A percentile compares a stretch with the other conserved stretches of the same genome.
Conservation (phyloP, 176 grass and related monocot genomes). For the Triticum turgidum region DNA sequence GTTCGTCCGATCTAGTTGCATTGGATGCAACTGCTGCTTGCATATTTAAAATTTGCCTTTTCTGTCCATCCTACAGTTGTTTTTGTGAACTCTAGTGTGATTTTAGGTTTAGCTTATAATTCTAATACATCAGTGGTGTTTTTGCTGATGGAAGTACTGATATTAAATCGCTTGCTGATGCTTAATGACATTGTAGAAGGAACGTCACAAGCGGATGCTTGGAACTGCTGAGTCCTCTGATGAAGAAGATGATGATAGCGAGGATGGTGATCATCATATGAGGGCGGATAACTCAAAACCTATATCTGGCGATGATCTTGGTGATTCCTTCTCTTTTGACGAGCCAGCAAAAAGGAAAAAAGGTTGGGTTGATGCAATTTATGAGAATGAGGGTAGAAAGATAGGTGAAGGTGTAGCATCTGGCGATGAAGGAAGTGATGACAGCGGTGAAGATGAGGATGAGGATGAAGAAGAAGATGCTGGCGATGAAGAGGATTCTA, state of each 20-base stretch:
- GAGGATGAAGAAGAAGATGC: constrained; percentile 35
- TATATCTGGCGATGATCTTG: constrained; percentile 94
- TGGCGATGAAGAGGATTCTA: constrained; percentile 43
- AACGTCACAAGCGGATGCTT: constrained; percentile 83
- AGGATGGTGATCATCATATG: constrained; percentile 22
- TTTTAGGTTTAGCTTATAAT: constrained; percentile 13
- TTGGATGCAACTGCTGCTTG: neutral
- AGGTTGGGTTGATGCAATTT: constrained; percentile 70
- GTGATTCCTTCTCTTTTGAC: constrained; percentile 66
- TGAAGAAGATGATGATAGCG: constrained; percentile 40
- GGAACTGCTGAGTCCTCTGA: constrained; percentile 67
- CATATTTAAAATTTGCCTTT: constrained; percentile 27
- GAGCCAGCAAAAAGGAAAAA: constrained; percentile 45
- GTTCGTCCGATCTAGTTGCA: constrained; percentile 26
- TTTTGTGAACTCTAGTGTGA: constrained; percentile 20
- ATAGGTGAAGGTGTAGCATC: constrained; percentile 52
- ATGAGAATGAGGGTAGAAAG: constrained; percentile 52
- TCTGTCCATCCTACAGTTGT: neutral
- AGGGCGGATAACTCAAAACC: constrained; percentile 54
- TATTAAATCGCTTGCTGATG: constrained; percentile 24
- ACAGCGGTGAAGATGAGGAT: constrained; percentile 31
- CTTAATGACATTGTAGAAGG: constrained; percentile 49
- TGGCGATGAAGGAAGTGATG: constrained; percentile 49
- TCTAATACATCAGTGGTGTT: neutral
- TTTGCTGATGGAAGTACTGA: constrained; percentile 11